Evolutionary conservation across 2,329 filamentous ascomycete species (phyloP).

Genomic region (Pseudogymnoascus sp.): DNA sequence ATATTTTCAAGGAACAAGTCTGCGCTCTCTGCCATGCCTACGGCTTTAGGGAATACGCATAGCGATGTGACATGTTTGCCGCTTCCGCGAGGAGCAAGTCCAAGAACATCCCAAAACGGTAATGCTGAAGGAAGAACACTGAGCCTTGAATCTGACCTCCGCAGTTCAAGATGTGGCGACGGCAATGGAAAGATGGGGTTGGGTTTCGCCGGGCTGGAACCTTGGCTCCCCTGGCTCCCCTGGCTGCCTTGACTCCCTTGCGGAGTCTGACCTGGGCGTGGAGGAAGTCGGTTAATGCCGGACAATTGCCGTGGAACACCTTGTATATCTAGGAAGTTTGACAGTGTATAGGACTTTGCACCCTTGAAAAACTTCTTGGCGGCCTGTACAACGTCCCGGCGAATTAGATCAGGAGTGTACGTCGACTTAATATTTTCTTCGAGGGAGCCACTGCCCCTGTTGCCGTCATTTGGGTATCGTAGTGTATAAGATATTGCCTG

Average conservation of each 20-base stretch:
- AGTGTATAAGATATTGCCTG: slow-evolving; percentile 52
- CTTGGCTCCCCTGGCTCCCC: slow-evolving; percentile 18
- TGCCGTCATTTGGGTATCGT: slow-evolving; percentile 19
- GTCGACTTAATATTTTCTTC: neutral
- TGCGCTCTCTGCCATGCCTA: slow-evolving; percentile 54
- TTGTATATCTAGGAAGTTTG: slow-evolving; percentile 48
- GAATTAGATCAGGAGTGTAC: slow-evolving; percentile 25
- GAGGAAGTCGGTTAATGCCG: slow-evolving; percentile 42
- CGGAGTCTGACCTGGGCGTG: slow-evolving; percentile 21
- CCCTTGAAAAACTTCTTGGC: slow-evolving; percentile 39
- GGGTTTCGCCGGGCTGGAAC: slow-evolving; percentile 31
- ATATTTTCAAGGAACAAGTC: slow-evolving; percentile 60
- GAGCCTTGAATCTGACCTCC: slow-evolving; percentile 60
- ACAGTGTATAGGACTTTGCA: slow-evolving; percentile 37
- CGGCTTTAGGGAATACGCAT: slow-evolving; percentile 62
- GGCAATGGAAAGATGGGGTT: slow-evolving; percentile 56
- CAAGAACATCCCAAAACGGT: slow-evolving; percentile 74
- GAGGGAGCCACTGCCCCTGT: slow-evolving; percentile 20
- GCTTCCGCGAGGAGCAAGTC: slow-evolving; percentile 63
- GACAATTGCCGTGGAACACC: slow-evolving; percentile 46
- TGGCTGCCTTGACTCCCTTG: neutral
- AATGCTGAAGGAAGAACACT: slow-evolving; percentile 70
- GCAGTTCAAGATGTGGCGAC: slow-evolving; percentile 64
- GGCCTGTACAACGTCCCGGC: slow-evolving; percentile 41
- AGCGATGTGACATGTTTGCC: slow-evolving; percentile 64